Base-by-base conservation (phyloP, 108 stramenopile species). In the Nitzschia sp. region DNA sequence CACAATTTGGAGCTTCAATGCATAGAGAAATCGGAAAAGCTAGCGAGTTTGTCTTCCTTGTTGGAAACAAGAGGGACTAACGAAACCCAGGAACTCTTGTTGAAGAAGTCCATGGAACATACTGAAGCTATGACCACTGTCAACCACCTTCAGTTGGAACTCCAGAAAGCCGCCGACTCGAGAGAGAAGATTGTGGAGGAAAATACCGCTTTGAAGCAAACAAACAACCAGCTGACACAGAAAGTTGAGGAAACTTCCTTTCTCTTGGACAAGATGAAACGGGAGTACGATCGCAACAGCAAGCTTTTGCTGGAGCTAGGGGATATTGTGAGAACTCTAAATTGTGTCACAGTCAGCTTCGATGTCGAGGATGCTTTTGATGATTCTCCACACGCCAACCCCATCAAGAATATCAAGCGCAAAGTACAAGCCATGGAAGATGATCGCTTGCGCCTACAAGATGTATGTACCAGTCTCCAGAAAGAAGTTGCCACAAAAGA, bases 341-440 rank as follows among this genome's bases (percentile, higher is more conserved):
- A 59, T 2, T 62, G 42, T 10, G 43, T 44, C 15, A 62, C 61
- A 6, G 43, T 44, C 11, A 39, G 40, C 10, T 62, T 67, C 20
- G 66, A 67, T 50, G 40, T 50, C 20, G 54, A 67, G 22, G 41
- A 54, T 20, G 34, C 10, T 43, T 21, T 9, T 2, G 43, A 21
- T 3, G 11, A 14, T 6, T 43, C 57, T 22, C 48, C 46, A 17
- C 57, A 57, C 9, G 55, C 43, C 10, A 41, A n/a, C 25, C 70
- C 72, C 41, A 24, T 73, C 2, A 25, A 73, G 40, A 75, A 68
- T 41, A 66, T 75, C 14, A 66, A 54, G n/a, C 57, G 73, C 39
- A 75, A 75, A 53, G 68, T 75, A 34, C 39, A 62, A 21, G 66
- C 73, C 0, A 75, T 75, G 17, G 73, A 75, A 55, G 48, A 55